These are phyloP conservation scores for Begonia masoniana DNA, from an alignment of 306 rosid genomes.

Conservation along the genomic window DNA sequence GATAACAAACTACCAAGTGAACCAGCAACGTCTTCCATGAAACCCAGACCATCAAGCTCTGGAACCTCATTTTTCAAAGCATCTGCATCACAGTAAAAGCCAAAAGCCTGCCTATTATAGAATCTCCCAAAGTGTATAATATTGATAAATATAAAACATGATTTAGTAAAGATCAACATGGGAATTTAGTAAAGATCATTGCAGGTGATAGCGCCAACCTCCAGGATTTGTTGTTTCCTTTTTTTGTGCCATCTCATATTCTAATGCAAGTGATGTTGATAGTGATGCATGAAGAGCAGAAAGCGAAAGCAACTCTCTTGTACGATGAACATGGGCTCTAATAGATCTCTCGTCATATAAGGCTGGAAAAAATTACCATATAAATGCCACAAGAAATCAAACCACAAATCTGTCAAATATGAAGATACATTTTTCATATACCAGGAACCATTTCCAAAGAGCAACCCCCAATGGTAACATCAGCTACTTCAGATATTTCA, in stretches of 20 bases:
- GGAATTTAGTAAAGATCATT: not conserved
- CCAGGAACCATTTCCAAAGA: slow-evolving; percentile 98
- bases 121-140: slow-evolving; percentile 3
- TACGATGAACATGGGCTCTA: slow-evolving; percentile 95
- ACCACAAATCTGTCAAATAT: too few relatives aligned
- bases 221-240: slow-evolving; percentile 54
- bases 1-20: slow-evolving; percentile 67
- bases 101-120: slow-evolving; percentile 14
- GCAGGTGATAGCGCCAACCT: slow-evolving; percentile 30
- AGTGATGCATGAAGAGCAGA: slow-evolving; percentile 82
- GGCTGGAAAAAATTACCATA: slow-evolving; percentile 38
- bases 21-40: slow-evolving; percentile 91
- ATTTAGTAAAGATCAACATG: too few relatives aligned
- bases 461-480: slow-evolving; percentile 89
- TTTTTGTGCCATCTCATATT: slow-evolving; percentile 58
- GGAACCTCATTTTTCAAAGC: slow-evolving; percentile 49
- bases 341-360: slow-evolving; percentile 95
- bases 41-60: slow-evolving; percentile 86
- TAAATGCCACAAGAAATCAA: too few relatives aligned
- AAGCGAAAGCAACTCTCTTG: slow-evolving; percentile 86
- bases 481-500: slow-evolving; percentile 97
- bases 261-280: slow-evolving; percentile 92
- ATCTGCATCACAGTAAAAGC: slow-evolving; percentile 30
- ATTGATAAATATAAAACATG: not conserved
- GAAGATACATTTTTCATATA: slow-evolving; percentile 12